Evolutionary conservation across 495 filamentous ascomycete genomes (phyloP).

Genomic region (Staphylotrichum longicolle): DNA sequence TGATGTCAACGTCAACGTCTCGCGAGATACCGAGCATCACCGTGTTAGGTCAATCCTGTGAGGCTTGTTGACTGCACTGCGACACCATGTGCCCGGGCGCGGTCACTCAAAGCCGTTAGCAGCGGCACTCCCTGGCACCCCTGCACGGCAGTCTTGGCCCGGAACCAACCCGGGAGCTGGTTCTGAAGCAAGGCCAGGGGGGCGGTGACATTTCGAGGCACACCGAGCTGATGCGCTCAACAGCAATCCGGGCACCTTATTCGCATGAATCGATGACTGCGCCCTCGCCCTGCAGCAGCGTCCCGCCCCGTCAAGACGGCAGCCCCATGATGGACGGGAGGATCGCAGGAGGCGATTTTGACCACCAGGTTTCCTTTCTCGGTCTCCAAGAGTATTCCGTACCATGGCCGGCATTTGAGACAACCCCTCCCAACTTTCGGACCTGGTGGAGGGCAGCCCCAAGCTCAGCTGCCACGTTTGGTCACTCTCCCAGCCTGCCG

Average conservation of each 20-base stretch:
- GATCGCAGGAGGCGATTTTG: neutral
- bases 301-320: constrained; percentile 13
- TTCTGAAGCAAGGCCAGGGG: constrained; percentile 2
- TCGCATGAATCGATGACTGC: constrained; percentile 2
- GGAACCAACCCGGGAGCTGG: constrained; percentile 4
- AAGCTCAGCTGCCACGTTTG: constrained; percentile 34
- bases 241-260: neutral
- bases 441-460: constrained; percentile 14
- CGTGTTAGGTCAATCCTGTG: neutral
- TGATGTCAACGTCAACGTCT: constrained; percentile 1
- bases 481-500: constrained; percentile 22
- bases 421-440: constrained; percentile 1
- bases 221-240: constrained; percentile 5
- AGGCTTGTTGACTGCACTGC: constrained; percentile 4
- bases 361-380: too few relatives aligned
- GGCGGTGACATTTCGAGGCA: constrained; percentile 10
- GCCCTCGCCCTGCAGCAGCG: constrained; percentile 12
- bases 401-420: constrained; percentile 14
- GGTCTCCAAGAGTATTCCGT: too few relatives aligned
- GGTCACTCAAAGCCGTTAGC: constrained; percentile 11
- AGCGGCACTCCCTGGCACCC: constrained; percentile 11
- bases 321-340: neutral
- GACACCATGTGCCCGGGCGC: constrained; percentile 4
- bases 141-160: constrained; percentile 8
- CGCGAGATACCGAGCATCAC: neutral